These are phyloP conservation scores for Yarrowia bubula DNA, from an alignment of 805 yeast species.

Conservation along the genomic window DNA sequence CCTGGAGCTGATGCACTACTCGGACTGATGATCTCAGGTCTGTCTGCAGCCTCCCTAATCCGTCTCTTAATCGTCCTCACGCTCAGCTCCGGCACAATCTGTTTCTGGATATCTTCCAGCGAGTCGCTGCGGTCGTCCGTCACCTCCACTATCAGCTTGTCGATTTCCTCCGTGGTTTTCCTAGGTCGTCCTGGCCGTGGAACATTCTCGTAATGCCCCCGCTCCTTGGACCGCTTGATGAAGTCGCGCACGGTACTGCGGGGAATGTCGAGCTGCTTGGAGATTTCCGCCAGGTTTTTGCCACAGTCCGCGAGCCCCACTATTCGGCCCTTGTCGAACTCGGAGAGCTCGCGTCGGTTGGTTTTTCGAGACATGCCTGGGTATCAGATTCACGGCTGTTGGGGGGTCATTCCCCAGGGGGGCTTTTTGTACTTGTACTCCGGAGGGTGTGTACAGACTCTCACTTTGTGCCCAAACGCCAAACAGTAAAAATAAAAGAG, in stretches of 20 bases:
- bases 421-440: constrained; percentile 10
- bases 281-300: constrained; percentile 23
- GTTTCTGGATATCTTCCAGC: constrained; percentile 28
- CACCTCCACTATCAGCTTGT: constrained; percentile 25
- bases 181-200: constrained; percentile 28
- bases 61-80: constrained; percentile 28
- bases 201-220: constrained; percentile 28
- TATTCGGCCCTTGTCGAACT: constrained; percentile 29
- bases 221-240: constrained; percentile 28
- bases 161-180: constrained; percentile 27
- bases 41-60: constrained; percentile 26
- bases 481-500: constrained; percentile 19
- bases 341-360: constrained; percentile 28
- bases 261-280: constrained; percentile 28
- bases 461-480: constrained; percentile 13
- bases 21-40: background rate
- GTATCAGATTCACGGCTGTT: too few relatives aligned
- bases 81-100: constrained; percentile 26
- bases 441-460: background rate
- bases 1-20: background rate
- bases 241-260: constrained; percentile 29
- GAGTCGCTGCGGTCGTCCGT: constrained; percentile 24
- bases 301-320: constrained; percentile 30
- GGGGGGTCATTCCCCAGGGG: background rate
- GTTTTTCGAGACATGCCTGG: constrained; percentile 29